Conservation (phyloP, 495 filamentous ascomycete genomes). For the Viridothelium virens region DNA sequence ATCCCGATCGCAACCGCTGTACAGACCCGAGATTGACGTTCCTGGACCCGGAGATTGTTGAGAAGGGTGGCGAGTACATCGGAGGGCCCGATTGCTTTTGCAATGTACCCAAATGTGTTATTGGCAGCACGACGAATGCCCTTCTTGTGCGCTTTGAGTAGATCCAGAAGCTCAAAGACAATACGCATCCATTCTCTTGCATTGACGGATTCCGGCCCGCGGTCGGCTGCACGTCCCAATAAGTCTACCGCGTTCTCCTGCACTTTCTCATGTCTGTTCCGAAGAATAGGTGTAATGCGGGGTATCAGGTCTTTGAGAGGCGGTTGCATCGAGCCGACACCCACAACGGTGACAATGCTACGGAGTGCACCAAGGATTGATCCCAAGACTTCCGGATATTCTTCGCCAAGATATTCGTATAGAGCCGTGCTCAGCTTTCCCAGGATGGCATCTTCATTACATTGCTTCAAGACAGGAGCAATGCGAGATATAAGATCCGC, state of each 20-base stretch:
- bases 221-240: slow-evolving; percentile 95
- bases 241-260: slow-evolving; percentile 99
- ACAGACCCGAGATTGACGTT: slow-evolving; percentile 96
- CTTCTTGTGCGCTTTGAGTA: slow-evolving; percentile 99
- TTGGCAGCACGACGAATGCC: slow-evolving; percentile 97
- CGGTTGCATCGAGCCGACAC: slow-evolving; percentile 97
- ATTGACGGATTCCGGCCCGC: slow-evolving; percentile 90
- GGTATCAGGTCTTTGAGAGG: slow-evolving; percentile 97
- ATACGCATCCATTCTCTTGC: slow-evolving; percentile 99
- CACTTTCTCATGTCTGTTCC: slow-evolving; percentile 98
- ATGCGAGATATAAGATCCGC: slow-evolving; percentile 95
- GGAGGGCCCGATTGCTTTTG: slow-evolving; percentile 96
- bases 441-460: slow-evolving; percentile 91
- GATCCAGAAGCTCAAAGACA: slow-evolving; percentile 97
- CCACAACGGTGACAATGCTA: slow-evolving; percentile 95
- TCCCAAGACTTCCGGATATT: slow-evolving; percentile 96
- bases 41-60: slow-evolving; percentile 93
- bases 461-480: slow-evolving; percentile 98
- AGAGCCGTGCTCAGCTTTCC: slow-evolving; percentile 93
- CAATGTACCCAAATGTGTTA: slow-evolving; percentile 99
- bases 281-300: slow-evolving; percentile 89
- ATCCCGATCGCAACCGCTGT: slow-evolving; percentile 99
- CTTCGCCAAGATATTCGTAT: slow-evolving; percentile 97
- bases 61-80: slow-evolving; percentile 94
- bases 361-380: slow-evolving; percentile 93